Base-by-base conservation (phyloP, 208 protist genomes). In the Acanthamoeba castellanii region DNA sequence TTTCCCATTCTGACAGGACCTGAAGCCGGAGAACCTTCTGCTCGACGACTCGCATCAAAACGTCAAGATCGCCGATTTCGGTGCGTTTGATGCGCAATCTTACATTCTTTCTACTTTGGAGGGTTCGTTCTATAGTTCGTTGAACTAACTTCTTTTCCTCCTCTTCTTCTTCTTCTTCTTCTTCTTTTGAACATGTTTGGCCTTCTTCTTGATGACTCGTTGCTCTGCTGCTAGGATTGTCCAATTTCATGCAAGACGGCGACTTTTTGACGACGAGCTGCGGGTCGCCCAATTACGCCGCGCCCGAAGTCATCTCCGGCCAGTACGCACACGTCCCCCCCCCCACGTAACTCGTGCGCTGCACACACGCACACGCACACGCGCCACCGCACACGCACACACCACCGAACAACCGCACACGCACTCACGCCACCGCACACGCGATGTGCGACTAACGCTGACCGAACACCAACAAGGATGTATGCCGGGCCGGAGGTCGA, bases 61-160 rank as follows among this genome's bases (percentile, higher is more conserved):
- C 93, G 96, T 99, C 42, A 98, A 98, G 66, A 98, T 99, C 76
- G 98, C 98, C 8, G 98, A 99, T 93, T 99, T 99, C 96, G 98
- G 98, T 52, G 14, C 8, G 34, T 30, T 30, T 64, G 7, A 32
- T 59, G 5, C 30, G 57, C 50, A 25, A 1, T 20, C 50, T 57
- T 18, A 1, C 50, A 57, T 18, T 57, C 37, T 1, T 93, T n/a
- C 37, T 20, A 47, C 42, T 18, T 64, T 32, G 1, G n/a, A 20
- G 4, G 59, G 27, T 64, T 30, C 20, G 27, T 22, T 68, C 13
- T 22, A 59, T 18, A 14, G 0, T 22, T 52, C 47, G 4, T 52
- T 59, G 1, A 22, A 22, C 13, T 59, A 14, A 20, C 14, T 22
- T 59, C 2, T 20, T 55, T 20, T 55, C 0, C 8, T 20, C 8